Conservation (phyloP, 2,329 filamentous ascomycete species). For the Alternaria panax region DNA sequence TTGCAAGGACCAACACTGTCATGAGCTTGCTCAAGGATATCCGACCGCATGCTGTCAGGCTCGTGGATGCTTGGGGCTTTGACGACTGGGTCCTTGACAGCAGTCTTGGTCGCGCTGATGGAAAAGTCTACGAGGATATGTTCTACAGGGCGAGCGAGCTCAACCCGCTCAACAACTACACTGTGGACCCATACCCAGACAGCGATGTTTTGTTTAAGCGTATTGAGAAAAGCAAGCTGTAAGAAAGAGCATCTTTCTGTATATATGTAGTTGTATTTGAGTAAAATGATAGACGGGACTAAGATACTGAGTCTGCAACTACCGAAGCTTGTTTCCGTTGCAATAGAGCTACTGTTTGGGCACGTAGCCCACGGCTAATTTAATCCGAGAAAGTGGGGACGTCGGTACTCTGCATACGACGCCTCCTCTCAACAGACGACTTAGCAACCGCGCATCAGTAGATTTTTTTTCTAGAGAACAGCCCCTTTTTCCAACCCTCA, state of each 20-base stretch:
- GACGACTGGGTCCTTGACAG: conserved; percentile 80
- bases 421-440: neutral
- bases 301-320: neutral
- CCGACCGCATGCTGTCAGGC: conserved; percentile 72
- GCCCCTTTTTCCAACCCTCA: neutral
- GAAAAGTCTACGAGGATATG: conserved; percentile 79
- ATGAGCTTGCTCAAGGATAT: conserved; percentile 75
- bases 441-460: neutral
- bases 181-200: conserved; percentile 75
- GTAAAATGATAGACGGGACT: neutral
- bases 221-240: conserved; percentile 65
- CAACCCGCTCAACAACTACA: conserved; percentile 76
- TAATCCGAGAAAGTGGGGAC: conserved; percentile 1
- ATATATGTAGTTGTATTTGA: conserved; percentile 10
- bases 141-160: conserved; percentile 74
- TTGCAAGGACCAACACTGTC: conserved; percentile 71
- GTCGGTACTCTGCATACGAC: neutral
- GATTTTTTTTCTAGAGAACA: neutral
- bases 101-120: conserved; percentile 73
- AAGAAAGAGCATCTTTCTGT: conserved; percentile 7
- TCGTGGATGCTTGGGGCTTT: conserved; percentile 79
- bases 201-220: conserved; percentile 68
- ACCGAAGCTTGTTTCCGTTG: neutral
- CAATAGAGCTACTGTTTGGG: neutral
- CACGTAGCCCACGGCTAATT: neutral